These are phyloP conservation scores for Penicillium cinerascens DNA, from an alignment of 495 filamentous ascomycete genomes.

Conservation along the genomic window DNA sequence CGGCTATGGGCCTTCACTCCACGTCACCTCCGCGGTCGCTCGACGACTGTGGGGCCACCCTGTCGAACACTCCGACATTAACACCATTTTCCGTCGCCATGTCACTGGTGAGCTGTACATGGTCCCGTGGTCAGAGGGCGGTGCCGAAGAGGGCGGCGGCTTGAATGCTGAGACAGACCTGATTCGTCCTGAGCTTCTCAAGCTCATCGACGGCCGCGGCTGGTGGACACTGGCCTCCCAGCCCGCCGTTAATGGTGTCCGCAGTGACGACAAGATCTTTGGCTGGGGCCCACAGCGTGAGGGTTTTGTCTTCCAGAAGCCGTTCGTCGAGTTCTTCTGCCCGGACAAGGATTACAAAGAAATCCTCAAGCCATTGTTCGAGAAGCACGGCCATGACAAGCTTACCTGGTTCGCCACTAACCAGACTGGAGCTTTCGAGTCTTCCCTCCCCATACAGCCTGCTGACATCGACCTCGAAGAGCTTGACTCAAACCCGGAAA, in stretches of 20 bases:
- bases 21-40: conserved; percentile 74
- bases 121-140: conserved; percentile 93
- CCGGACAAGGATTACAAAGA: conserved; percentile 63
- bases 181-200: conserved; percentile 70
- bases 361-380: conserved; percentile 58
- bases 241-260: conserved; percentile 83
- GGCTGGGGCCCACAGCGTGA: conserved; percentile 87
- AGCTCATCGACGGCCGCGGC: conserved; percentile 68
- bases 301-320: conserved; percentile 96
- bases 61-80: conserved; percentile 63
- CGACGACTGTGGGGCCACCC: conserved; percentile 82
- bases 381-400: conserved; percentile 52
- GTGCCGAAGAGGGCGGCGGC: conserved; percentile 49
- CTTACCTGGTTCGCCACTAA: conserved; percentile 87
- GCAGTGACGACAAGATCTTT: conserved; percentile 72
- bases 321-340: conserved; percentile 95
- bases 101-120: conserved; percentile 67
- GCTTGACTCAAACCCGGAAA: conserved; percentile 38
- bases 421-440: conserved; percentile 63
- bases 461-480: conserved; percentile 33
- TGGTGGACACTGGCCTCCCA: conserved; percentile 98
- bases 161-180: conserved; percentile 74
- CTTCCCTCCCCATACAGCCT: conserved; percentile 47
- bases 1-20: conserved; percentile 87
- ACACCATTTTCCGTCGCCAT: conserved; percentile 72